Base-by-base conservation (phyloP, 2,329 filamentous ascomycete genomes). In the Talaromyces sp. region DNA sequence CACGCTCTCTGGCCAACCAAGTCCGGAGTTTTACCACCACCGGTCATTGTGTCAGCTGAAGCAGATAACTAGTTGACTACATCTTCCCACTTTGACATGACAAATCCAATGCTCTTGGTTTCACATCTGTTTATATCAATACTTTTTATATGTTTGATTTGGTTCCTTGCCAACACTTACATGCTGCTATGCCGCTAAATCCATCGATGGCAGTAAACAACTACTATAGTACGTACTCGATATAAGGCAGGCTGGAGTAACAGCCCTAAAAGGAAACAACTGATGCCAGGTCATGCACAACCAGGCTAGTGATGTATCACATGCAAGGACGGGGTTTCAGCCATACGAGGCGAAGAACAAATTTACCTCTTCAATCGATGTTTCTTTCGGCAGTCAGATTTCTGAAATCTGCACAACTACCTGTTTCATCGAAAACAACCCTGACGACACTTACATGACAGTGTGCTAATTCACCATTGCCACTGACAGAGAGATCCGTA, bases 1-100 rank as follows among this genome's bases (percentile, higher is more conserved):
- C 57, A 56, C 43, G 16, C 10, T 35, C 52, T 33, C 50, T 60
- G 61, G 45, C 64, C 64, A 66, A 66, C 64, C 64, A 66, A 14
- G 33, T 39, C 24, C 59, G 45, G 45, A 58, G 39, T 31, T 61
- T 56, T 41, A 50, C 60, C 47, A 41, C 60, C 47, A 50, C 47
- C 11, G 37, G n/a, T 24, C 56, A 33, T n/a, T 52, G 24, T 22
- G 62, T 57, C 62, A 64, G 62, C 62, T 60, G 62, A 59, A 59
- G 39, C 52, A 37, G 52, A 37, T 13, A 31, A 5, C 7, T 31
- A 31, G 7, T 7, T 47, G 16, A 24, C 11, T 50, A 14, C 52
- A 39, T 56, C 52, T 56, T n/a, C 52, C 22, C 31, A 56, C 2
- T 56, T 22, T 24, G n/a, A 14, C 14, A 37, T 56, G 37, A 56